Conservation (phyloP, 768 basidiomycete genomes). For the Agaricus blazei region DNA sequence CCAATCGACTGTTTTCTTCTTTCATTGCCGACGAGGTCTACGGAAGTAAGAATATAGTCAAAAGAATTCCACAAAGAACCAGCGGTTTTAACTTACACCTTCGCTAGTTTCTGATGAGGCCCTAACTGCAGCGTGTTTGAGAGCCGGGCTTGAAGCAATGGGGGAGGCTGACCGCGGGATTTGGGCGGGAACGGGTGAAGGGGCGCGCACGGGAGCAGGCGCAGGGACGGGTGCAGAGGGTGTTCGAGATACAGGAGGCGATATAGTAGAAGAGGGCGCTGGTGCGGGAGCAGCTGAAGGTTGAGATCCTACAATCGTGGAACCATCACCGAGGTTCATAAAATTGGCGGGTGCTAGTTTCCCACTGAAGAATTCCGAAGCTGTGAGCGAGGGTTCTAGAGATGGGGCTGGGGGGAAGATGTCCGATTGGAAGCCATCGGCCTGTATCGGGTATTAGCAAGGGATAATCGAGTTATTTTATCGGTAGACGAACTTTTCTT, state of each 20-base stretch:
- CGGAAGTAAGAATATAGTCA: not conserved
- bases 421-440: conserved; percentile 95
- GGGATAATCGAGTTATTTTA: not conserved
- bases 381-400: conserved; percentile 69
- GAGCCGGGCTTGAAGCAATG: not conserved
- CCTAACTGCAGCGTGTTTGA: not conserved
- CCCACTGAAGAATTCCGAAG: conserved; percentile 84
- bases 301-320: conserved; percentile 25
- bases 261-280: conserved; percentile 25
- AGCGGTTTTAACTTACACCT: conserved; percentile 2
- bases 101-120: conserved; percentile 3
- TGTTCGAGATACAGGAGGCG: conserved; percentile 21
- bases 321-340: conserved; percentile 72
- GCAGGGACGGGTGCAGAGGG: conserved; percentile 20
- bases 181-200: conserved; percentile 6
- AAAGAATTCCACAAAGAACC: not conserved
- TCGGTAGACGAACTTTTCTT: conserved; percentile 61
- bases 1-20: conserved; percentile 60
- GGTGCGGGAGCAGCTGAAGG: conserved; percentile 31
- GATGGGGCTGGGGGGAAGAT: conserved; percentile 93
- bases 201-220: conserved; percentile 14
- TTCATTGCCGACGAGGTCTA: conserved; percentile 22
- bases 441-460: conserved; percentile 33
- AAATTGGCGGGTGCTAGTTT: conserved; percentile 76
- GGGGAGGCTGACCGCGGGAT: conserved; percentile 7